A percentile compares a stretch with the other conserved stretches of the same genome.
Evolutionary conservation across 2,329 filamentous ascomycete genomes (phyloP).

Genomic region (Talaromyces sp.): DNA sequence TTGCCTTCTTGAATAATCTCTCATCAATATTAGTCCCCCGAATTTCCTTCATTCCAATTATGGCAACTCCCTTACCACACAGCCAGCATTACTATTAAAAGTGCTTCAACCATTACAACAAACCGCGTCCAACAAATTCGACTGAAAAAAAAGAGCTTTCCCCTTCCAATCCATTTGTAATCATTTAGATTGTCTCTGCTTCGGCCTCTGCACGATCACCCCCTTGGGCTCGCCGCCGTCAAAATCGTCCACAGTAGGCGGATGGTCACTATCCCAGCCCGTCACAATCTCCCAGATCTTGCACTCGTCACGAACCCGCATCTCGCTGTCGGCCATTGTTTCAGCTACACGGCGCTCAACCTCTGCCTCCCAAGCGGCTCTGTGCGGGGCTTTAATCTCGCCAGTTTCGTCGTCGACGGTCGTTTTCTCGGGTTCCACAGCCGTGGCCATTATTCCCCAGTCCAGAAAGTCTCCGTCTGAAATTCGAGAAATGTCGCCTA

Average conservation of each 20-base stretch:
- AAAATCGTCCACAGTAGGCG: conserved; percentile 13
- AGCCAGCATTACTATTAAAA: background rate
- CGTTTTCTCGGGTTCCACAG: background rate
- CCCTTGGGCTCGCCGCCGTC: conserved; percentile 17
- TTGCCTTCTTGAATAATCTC: background rate
- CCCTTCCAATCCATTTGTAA: background rate
- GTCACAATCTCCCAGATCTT: conserved; percentile 19
- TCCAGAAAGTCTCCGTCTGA: background rate
- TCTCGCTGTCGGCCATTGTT: conserved; percentile 12
- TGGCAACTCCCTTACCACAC: background rate
- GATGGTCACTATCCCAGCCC: conserved; percentile 13
- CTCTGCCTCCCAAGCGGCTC: conserved; percentile 17
- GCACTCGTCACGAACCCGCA: conserved; percentile 18
- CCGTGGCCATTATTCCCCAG: conserved; percentile 3
- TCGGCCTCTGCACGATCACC: background rate
- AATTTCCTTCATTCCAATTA: background rate
- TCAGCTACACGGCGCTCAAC: conserved; percentile 16
- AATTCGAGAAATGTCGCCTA: conserved; percentile 11
- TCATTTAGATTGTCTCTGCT: background rate
- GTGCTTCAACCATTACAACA: background rate
- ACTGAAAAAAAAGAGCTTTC: background rate
- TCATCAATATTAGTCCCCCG: background rate
- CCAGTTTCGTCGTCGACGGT: background rate
- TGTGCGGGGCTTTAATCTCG: conserved; percentile 2
- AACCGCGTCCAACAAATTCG: background rate